phyloP scores from a whole-genome alignment of 2,329 filamentous ascomycete genomes.

The Fusarium sp. region DNA sequence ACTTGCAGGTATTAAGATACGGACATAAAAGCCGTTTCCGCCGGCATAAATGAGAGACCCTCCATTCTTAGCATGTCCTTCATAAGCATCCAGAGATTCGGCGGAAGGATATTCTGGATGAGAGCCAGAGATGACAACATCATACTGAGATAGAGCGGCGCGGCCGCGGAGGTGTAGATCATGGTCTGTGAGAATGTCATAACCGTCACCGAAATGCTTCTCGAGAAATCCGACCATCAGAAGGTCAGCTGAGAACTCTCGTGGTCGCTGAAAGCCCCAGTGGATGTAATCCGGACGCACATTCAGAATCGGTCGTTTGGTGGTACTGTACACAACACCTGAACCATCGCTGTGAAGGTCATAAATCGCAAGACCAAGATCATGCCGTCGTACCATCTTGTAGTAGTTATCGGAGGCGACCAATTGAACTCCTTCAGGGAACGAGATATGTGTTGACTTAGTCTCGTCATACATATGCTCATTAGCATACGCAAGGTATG shows the following conservation, averaged over 20 bases:
- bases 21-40: background rate
- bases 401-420: background rate
- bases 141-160: background rate
- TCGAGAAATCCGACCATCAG: background rate
- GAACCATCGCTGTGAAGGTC: background rate
- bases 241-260: background rate
- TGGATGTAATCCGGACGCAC: background rate
- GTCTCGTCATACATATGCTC: background rate
- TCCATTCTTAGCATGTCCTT: background rate
- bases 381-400: background rate
- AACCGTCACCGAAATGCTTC: background rate
- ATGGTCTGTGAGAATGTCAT: background rate
- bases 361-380: background rate
- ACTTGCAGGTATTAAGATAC: rapidly evolving
- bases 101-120: background rate
- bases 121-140: background rate
- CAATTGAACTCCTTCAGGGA: background rate
- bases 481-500: background rate
- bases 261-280: background rate
- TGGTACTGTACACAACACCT: background rate
- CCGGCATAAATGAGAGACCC: background rate
- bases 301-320: background rate
- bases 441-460: background rate
- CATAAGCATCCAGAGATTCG: background rate
- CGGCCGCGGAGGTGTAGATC: background rate